Conservation (phyloP, 345 rosid species). For the Cardamine occulta region DNA sequence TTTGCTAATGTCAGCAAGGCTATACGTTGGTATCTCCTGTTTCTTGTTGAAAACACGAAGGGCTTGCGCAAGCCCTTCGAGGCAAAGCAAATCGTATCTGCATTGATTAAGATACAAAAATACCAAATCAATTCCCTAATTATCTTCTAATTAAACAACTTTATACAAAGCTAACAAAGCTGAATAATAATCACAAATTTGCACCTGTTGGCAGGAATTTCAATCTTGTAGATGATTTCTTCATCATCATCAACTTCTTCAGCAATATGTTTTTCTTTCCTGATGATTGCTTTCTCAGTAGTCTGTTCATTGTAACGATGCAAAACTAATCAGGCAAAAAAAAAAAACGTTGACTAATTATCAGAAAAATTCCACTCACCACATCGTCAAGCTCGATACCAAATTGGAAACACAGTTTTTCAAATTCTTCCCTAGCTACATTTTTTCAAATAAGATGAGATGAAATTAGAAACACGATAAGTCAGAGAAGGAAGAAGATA, state of each 20-base stretch:
- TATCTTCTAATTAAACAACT: not conserved
- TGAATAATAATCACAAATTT: not conserved
- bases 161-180: not conserved
- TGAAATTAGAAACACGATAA: not conserved
- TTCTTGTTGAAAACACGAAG: constrained; percentile 76
- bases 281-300: constrained; percentile 80
- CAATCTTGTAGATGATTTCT: constrained; percentile 86
- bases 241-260: constrained; percentile 63
- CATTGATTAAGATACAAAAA: not conserved
- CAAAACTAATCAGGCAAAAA: not conserved
- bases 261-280: constrained; percentile 74
- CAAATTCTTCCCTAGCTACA: constrained; percentile 77
- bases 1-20: constrained; percentile 50
- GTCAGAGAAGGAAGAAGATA: not conserved
- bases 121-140: not conserved
- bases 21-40: constrained; percentile 62
- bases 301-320: constrained; percentile 52
- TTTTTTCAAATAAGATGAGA: constrained; percentile 14
- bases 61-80: constrained; percentile 96
- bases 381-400: constrained; percentile 97
- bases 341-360: not conserved
- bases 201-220: constrained; percentile 90
- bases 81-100: constrained; percentile 96
- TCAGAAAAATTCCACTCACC: constrained; percentile 51
- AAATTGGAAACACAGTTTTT: constrained; percentile 84